phyloP scores from a whole-genome alignment of 768 basidiomycete genomes.

The Cystobasidium ongulense region DNA sequence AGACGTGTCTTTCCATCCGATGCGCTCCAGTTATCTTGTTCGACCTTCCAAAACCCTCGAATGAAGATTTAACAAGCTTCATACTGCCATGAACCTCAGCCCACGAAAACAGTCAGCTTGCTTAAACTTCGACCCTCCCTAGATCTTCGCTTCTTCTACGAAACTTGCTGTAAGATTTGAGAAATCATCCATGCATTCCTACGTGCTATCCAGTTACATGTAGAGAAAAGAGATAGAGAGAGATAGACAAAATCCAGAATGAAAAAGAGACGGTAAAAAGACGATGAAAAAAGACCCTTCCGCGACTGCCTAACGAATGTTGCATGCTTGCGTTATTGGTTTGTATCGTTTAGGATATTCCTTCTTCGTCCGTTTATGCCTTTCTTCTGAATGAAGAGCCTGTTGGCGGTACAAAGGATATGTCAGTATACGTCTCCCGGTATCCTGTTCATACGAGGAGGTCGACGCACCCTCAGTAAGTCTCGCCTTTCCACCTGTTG shows the following conservation, averaged over 20 bases:
- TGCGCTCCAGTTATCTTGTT: too few species aligned
- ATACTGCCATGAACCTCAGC: too few species aligned
- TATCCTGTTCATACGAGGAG: not conserved
- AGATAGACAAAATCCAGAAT: not conserved
- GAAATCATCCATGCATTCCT: not conserved
- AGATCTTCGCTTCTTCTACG: too few species aligned
- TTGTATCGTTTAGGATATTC: not conserved
- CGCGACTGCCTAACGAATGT: not conserved
- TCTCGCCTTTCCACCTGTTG: slow-evolving; percentile 94
- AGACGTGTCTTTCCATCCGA: too few species aligned
- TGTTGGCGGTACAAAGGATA: slow-evolving; percentile 43
- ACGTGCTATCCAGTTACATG: not conserved
- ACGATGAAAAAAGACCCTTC: not conserved
- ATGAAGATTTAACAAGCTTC: too few species aligned
- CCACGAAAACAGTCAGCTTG: too few species aligned
- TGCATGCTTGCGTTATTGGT: not conserved
- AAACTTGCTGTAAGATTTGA: not conserved
- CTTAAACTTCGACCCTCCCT: too few species aligned
- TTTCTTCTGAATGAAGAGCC: slow-evolving; percentile 98
- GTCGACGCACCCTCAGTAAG: slow-evolving; percentile 80
- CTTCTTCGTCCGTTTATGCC: slow-evolving; percentile 46
- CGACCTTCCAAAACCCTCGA: too few species aligned
- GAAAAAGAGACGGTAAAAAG: not conserved
- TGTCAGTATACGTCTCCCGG: not conserved
- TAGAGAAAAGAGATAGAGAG: not conserved